These are phyloP conservation scores for Alternaria dauci DNA, from an alignment of 2,329 filamentous ascomycete species.

Conservation along the genomic window DNA sequence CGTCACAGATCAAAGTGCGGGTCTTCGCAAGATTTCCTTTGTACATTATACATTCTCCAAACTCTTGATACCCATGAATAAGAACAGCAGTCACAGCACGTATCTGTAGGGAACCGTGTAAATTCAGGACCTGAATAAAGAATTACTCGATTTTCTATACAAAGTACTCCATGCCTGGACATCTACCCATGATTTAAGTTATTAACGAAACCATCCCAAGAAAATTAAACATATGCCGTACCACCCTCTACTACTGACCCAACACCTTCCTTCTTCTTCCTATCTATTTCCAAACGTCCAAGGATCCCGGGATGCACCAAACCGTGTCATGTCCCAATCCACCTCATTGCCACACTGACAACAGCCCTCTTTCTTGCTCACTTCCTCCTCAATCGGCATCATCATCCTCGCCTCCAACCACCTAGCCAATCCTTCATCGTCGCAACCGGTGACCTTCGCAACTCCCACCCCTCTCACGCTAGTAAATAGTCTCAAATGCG, in stretches of 20 bases:
- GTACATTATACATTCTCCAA: neutral
- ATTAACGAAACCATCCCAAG: no score
- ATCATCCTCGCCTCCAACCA: slow-evolving; percentile 58
- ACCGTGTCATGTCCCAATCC: slow-evolving; percentile 21
- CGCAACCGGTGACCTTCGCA: slow-evolving; percentile 55
- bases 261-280: neutral
- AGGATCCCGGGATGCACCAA: slow-evolving; percentile 23
- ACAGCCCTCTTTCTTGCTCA: slow-evolving; percentile 38
- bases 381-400: slow-evolving; percentile 38
- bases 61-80: neutral
- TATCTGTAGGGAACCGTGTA: neutral
- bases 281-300: slow-evolving; percentile 36
- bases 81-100: neutral
- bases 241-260: neutral
- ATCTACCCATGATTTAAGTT: no score
- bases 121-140: no score
- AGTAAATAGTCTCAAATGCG: slow-evolving; percentile 56
- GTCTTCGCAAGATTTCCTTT: neutral
- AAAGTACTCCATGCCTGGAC: neutral
- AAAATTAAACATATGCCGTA: neutral
- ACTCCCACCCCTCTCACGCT: slow-evolving; percentile 56
- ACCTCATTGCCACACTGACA: slow-evolving; percentile 27
- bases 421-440: slow-evolving; percentile 53
- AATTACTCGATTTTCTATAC: neutral
- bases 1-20: neutral